Percentiles rank a stretch among this genome's conserved stretches.
phyloP scores from a whole-genome alignment of 1,139 yeast species.

The Saccharomyces hybrid region DNA sequence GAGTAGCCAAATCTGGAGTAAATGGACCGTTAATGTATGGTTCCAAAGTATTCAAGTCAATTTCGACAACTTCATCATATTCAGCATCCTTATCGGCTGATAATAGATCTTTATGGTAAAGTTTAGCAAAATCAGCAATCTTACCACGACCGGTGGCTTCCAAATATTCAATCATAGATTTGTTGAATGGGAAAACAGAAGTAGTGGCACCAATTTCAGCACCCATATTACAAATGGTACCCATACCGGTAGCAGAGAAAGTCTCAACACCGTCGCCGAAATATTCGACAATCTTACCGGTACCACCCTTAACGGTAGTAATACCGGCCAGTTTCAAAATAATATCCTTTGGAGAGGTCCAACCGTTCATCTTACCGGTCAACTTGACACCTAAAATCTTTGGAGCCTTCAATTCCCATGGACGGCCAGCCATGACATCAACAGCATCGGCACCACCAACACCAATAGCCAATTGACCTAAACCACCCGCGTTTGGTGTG shows the following conservation, averaged over 20 bases:
- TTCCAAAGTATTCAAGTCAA: slow-evolving; percentile 89
- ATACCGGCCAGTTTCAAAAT: slow-evolving; percentile 94
- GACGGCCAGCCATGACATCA: slow-evolving; percentile 88
- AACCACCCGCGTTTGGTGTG: slow-evolving; percentile 99
- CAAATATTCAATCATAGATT: slow-evolving; percentile 83
- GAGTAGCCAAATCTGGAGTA: slow-evolving; percentile 98
- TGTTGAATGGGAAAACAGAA: slow-evolving; percentile 94
- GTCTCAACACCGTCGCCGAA: slow-evolving; percentile 95
- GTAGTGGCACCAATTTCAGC: slow-evolving; percentile 99
- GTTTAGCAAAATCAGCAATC: slow-evolving; percentile 74
- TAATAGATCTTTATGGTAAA: slow-evolving; percentile 70
- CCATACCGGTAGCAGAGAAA: slow-evolving; percentile 99
- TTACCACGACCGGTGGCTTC: slow-evolving; percentile 78
- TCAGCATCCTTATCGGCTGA: slow-evolving; percentile 91
- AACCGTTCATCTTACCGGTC: slow-evolving; percentile 91
- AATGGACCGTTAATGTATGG: slow-evolving; percentile 98
- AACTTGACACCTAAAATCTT: slow-evolving; percentile 94
- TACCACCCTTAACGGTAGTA: slow-evolving; percentile 98
- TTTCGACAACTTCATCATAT: slow-evolving; percentile 93
- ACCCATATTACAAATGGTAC: slow-evolving; percentile 99
- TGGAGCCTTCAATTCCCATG: slow-evolving; percentile 99
- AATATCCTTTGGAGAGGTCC: slow-evolving; percentile 99
- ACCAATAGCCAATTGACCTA: slow-evolving; percentile 98
- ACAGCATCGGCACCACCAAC: slow-evolving; percentile 99
- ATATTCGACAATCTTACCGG: slow-evolving; percentile 96